phyloP scores from a whole-genome alignment of 495 filamentous ascomycete species.

The Trichoderma gamsii region DNA sequence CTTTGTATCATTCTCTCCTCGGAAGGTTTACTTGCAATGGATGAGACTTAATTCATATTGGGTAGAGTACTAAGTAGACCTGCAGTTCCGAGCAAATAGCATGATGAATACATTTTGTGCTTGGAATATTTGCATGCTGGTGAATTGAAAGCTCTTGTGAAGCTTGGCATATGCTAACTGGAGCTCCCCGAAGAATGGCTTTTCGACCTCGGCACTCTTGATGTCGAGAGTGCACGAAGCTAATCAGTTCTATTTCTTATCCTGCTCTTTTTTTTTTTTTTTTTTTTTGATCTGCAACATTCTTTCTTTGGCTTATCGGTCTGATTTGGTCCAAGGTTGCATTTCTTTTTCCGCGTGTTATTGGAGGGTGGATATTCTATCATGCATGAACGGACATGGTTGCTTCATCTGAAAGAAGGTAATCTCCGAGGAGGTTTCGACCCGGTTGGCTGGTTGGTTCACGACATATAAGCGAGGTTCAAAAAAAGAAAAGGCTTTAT shows the following conservation, averaged over 20 bases:
- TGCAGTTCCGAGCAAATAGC: too few species aligned
- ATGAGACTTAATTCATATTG: not conserved
- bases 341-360: not conserved
- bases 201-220: not conserved
- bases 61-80: too few species aligned
- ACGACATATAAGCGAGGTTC: too few species aligned
- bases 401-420: not conserved
- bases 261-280: too few species aligned
- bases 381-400: conserved; percentile 3
- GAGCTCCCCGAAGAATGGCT: too few species aligned
- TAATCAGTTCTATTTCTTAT: not conserved
- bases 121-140: too few species aligned
- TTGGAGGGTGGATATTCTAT: not conserved
- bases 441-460: too few species aligned
- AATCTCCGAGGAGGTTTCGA: not conserved
- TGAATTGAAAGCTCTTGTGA: too few species aligned
- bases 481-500: too few species aligned
- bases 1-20: not conserved
- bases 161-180: too few species aligned
- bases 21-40: not conserved
- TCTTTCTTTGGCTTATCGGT: not conserved
- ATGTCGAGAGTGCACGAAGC: not conserved
- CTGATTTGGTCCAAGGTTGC: not conserved
- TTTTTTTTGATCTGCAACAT: not conserved
- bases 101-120: too few species aligned